These are phyloP conservation scores for Metrosideros polymorpha DNA, from an alignment of 441 rosid species.

Conservation along the genomic window DNA sequence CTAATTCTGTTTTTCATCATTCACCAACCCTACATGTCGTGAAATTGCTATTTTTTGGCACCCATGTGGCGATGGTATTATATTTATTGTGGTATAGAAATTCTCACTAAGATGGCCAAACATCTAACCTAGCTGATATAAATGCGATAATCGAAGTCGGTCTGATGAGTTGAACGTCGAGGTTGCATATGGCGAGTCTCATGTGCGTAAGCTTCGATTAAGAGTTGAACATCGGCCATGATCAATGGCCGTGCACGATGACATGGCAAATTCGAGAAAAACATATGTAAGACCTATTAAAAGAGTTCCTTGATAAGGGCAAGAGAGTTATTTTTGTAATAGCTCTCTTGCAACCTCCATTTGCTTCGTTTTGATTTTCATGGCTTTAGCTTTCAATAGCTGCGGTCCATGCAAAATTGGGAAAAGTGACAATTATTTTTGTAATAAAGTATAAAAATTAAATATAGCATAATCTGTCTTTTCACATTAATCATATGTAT, in stretches of 20 bases:
- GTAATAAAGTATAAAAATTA: background rate
- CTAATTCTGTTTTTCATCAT: background rate
- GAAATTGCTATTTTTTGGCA: background rate
- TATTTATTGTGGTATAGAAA: background rate
- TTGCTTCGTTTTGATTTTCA: background rate
- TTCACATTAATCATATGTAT: background rate
- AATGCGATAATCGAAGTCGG: background rate
- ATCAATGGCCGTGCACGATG: background rate
- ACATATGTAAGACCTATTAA: background rate
- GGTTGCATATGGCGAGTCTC: background rate
- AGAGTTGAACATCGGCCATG: background rate
- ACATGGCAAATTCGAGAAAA: background rate
- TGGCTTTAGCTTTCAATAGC: background rate
- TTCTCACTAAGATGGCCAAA: background rate
- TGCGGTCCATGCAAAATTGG: background rate
- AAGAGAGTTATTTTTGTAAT: background rate
- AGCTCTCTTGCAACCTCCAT: too few relatives aligned
- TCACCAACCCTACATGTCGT: rapidly evolving
- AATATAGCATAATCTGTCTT: background rate
- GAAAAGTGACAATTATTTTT: background rate
- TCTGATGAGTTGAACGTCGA: rapidly evolving
- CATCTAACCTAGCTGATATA: background rate
- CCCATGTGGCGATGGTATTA: rapidly evolving
- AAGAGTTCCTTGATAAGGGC: background rate
- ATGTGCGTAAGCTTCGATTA: background rate